Evolutionary conservation across 1,139 yeast species (phyloP).

Genomic region (Candida sp.): DNA sequence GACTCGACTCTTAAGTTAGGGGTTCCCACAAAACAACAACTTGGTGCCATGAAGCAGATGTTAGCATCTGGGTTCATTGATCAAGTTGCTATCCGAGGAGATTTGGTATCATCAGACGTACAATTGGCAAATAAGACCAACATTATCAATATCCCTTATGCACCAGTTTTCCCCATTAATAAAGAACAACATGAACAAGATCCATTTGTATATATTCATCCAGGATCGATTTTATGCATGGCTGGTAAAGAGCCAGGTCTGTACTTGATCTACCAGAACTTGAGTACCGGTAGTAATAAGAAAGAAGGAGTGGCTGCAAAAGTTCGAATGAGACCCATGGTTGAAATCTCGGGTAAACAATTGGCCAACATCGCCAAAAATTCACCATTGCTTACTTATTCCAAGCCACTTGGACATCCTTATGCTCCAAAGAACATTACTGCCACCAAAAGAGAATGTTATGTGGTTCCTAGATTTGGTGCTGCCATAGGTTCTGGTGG

Average conservation of each 20-base stretch:
- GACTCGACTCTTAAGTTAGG: slow-evolving; percentile 55
- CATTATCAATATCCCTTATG: slow-evolving; percentile 68
- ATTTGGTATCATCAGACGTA: slow-evolving; percentile 63
- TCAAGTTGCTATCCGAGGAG: slow-evolving; percentile 85
- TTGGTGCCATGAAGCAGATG: slow-evolving; percentile 85
- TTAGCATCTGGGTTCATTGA: slow-evolving; percentile 91
- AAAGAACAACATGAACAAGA: slow-evolving; percentile 39
- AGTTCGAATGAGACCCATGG: slow-evolving; percentile 71
- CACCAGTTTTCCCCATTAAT: slow-evolving; percentile 59
- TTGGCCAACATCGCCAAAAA: slow-evolving; percentile 73
- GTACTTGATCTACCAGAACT: slow-evolving; percentile 66
- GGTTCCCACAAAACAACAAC: slow-evolving; percentile 68
- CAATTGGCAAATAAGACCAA: slow-evolving; percentile 55
- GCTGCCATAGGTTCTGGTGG: slow-evolving; percentile 82
- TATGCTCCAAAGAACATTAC: slow-evolving; percentile 72
- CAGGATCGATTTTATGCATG: slow-evolving; percentile 57
- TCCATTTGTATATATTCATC: slow-evolving; percentile 70
- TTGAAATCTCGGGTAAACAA: slow-evolving; percentile 73
- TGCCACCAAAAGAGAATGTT: slow-evolving; percentile 73
- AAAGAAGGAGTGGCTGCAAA: slow-evolving; percentile 30
- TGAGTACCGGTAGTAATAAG: slow-evolving; percentile 47
- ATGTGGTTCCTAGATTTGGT: slow-evolving; percentile 90
- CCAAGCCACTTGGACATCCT: slow-evolving; percentile 91
- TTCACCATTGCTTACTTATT: slow-evolving; percentile 73
- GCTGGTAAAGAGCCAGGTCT: slow-evolving; percentile 70